These are phyloP conservation scores for Nematocida sp. DNA, from an alignment of 371 early-diverging fungal genomes.

Conservation along the genomic window DNA sequence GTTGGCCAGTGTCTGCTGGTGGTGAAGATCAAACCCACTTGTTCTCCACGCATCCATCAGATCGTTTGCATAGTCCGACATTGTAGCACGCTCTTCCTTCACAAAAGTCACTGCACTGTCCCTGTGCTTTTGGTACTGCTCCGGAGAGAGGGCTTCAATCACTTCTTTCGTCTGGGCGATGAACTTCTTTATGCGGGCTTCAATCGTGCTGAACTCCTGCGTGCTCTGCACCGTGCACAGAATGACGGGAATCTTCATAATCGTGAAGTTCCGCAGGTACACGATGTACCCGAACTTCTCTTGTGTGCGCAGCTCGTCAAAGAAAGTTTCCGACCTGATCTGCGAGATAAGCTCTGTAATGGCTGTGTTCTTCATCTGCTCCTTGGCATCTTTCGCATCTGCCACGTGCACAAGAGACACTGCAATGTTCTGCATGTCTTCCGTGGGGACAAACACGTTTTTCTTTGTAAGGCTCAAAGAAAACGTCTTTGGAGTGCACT, in stretches of 20 bases:
- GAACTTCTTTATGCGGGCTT: slow-evolving; percentile 53
- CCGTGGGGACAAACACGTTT: background rate
- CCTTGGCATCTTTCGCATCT: background rate
- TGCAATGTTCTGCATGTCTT: slow-evolving; percentile 28
- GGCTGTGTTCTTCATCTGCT: background rate
- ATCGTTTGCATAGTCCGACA: slow-evolving; percentile 31
- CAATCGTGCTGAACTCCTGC: slow-evolving; percentile 35
- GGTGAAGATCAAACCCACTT: slow-evolving; percentile 16
- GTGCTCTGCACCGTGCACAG: slow-evolving; percentile 56
- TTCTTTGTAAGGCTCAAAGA: background rate
- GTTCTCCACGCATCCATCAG: slow-evolving; percentile 8
- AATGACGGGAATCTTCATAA: slow-evolving; percentile 22
- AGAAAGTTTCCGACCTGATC: slow-evolving; percentile 56
- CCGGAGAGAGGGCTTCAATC: slow-evolving; percentile 11
- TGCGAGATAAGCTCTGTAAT: slow-evolving; percentile 11
- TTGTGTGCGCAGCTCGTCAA: slow-evolving; percentile 60
- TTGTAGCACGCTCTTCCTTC: slow-evolving; percentile 5
- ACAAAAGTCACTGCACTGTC: slow-evolving; percentile 13
- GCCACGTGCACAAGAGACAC: slow-evolving; percentile 23
- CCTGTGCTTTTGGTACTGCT: slow-evolving; percentile 26
- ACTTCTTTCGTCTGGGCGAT: slow-evolving; percentile 21
- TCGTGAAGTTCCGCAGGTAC: background rate
- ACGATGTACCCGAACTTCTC: slow-evolving; percentile 63
- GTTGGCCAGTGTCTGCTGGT: slow-evolving; percentile 5
- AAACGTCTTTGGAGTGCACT: background rate